These are phyloP conservation scores for Eustoma russellianum DNA, from an alignment of 257 asterid genomes.

Conservation along the genomic window DNA sequence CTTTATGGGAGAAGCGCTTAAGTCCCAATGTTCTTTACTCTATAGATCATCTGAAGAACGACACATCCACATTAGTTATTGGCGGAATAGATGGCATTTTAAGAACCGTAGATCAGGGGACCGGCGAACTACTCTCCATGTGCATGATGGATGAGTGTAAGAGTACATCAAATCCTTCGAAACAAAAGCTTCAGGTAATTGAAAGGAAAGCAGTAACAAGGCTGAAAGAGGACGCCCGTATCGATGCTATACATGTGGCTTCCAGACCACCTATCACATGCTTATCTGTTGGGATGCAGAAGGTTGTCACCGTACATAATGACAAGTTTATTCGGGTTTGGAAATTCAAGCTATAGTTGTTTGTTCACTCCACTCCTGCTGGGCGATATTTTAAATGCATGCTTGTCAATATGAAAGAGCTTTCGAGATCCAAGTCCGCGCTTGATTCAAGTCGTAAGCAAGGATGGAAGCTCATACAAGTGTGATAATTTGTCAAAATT, in stretches of 20 bases:
- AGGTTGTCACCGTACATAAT: conserved; percentile 64
- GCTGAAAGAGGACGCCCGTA: conserved; percentile 45
- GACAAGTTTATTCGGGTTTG: conserved; percentile 54
- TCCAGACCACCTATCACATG: conserved; percentile 57
- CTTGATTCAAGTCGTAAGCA: too few relatives aligned
- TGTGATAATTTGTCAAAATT: too few relatives aligned
- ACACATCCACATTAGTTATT: conserved; percentile 56
- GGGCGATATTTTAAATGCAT: too few relatives aligned
- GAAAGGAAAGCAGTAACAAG: conserved; percentile 41
- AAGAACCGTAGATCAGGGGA: conserved; percentile 66
- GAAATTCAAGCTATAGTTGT: conserved; percentile 21
- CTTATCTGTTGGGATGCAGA: conserved; percentile 92
- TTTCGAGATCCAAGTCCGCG: too few relatives aligned
- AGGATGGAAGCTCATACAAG: too few relatives aligned
- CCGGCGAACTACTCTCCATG: conserved; percentile 56
- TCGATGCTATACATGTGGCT: conserved; percentile 49
- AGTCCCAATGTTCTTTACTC: conserved; percentile 74
- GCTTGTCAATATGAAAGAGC: too few relatives aligned
- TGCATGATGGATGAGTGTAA: conserved; percentile 44
- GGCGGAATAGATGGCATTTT: conserved; percentile 92
- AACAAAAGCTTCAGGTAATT: conserved; percentile 14
- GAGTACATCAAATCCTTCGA: conserved; percentile 18
- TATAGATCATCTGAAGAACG: conserved; percentile 55
- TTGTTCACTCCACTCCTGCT: too few relatives aligned
- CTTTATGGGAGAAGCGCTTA: conserved; percentile 59